Evolutionary conservation across 805 yeast genomes (phyloP).

Genomic region (Wickerhamomyces bisporus): DNA sequence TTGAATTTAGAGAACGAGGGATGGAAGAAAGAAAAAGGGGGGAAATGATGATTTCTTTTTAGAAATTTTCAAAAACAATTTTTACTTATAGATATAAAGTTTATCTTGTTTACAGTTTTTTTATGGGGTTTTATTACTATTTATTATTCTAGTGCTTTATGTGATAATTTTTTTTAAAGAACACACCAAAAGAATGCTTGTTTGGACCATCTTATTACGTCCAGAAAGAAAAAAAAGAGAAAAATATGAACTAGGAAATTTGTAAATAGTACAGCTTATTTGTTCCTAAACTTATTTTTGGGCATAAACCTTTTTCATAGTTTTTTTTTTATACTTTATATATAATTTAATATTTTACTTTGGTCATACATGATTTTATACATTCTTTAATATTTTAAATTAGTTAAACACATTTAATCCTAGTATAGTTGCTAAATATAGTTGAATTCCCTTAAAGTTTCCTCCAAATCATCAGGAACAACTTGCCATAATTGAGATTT

Average conservation of each 20-base stretch:
- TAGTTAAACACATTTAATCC: background rate
- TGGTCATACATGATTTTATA: background rate
- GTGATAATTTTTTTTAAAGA: background rate
- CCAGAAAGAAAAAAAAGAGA: background rate
- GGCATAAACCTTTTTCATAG: background rate
- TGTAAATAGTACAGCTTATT: background rate
- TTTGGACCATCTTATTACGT: background rate
- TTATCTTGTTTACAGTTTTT: background rate
- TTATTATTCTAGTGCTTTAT: slow-evolving; percentile 1
- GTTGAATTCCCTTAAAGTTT: slow-evolving; percentile 3
- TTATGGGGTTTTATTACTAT: background rate
- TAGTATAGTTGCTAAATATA: background rate
- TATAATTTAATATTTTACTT: background rate
- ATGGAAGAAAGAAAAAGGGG: background rate
- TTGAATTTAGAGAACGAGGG: background rate
- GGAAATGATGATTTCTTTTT: background rate
- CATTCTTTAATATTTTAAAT: no score
- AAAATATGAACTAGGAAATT: background rate
- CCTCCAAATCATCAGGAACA: slow-evolving; percentile 32
- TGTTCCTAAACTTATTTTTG: no score
- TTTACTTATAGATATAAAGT: no score
- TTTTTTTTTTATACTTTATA: slow-evolving; percentile 1
- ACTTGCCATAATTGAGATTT: slow-evolving; percentile 22
- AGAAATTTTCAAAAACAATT: no score
- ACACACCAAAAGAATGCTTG: no score